These are phyloP conservation scores for Candida sanyiensis DNA, from an alignment of 805 yeast species.

Conservation along the genomic window DNA sequence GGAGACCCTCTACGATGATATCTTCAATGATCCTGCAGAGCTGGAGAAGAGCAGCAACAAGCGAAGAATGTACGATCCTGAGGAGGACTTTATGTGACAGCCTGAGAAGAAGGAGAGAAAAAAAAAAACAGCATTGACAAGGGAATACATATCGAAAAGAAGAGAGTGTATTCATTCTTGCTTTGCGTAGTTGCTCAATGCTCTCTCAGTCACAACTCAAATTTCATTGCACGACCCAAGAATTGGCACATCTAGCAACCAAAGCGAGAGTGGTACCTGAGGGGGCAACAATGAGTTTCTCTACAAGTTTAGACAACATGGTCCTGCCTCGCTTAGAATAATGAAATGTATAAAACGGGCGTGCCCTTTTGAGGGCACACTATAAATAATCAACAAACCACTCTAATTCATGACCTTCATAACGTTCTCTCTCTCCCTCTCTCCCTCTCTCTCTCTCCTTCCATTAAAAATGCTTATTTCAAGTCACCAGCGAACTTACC, in stretches of 20 bases:
- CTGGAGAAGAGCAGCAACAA: slow-evolving; percentile 40
- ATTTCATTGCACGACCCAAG: too few species aligned
- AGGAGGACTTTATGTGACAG: slow-evolving; percentile 48
- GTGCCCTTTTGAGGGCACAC: slow-evolving; percentile 1
- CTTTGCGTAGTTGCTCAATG: not conserved
- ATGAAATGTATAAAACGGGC: slow-evolving; percentile 3
- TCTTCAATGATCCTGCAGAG: slow-evolving; percentile 40
- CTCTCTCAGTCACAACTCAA: not conserved
- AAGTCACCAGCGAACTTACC: slow-evolving; percentile 52
- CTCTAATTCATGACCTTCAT: slow-evolving; percentile 4
- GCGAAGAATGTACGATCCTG: slow-evolving; percentile 46
- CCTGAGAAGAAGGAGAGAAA: too few species aligned
- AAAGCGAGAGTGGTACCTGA: too few species aligned
- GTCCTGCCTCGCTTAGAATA: too few species aligned
- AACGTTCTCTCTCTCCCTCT: not conserved
- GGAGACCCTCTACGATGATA: slow-evolving; percentile 41
- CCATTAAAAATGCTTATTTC: slow-evolving; percentile 18
- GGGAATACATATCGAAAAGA: too few species aligned
- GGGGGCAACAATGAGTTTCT: too few species aligned
- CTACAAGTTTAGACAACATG: too few species aligned
- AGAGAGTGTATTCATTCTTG: not conserved
- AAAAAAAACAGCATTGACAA: too few species aligned
- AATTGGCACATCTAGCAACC: too few species aligned
- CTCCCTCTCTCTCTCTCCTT: not conserved
- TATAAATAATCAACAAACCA: slow-evolving; percentile 2